Conservation (phyloP, 306 rosid species). For the Vigna radiata region DNA sequence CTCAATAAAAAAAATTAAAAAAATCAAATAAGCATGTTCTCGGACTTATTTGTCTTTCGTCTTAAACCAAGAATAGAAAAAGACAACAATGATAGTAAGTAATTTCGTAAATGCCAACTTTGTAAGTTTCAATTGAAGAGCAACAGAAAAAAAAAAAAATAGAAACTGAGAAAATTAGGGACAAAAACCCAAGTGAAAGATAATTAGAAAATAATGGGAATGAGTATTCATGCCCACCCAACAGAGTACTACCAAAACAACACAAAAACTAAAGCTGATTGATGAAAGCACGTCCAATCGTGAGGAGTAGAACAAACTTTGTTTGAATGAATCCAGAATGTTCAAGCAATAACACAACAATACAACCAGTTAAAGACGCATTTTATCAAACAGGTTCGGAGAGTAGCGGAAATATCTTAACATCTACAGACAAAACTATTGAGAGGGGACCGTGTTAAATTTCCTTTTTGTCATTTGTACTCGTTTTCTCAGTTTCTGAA, state of each 20-base stretch:
- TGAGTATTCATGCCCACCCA: neutral
- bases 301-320: neutral
- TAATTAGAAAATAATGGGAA: neutral
- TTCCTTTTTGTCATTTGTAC: too few species aligned
- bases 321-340: neutral
- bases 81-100: neutral
- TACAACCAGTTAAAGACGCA: conserved; percentile 4
- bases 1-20: neutral
- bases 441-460: neutral
- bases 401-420: neutral
- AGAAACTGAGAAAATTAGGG: neutral
- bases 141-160: neutral
- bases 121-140: neutral
- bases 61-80: neutral
- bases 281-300: neutral
- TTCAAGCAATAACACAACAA: neutral
- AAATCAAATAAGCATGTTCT: neutral
- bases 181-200: neutral
- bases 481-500: too few species aligned
- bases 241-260: neutral
- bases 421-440: neutral
- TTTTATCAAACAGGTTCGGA: conserved; percentile 31
- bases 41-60: neutral
- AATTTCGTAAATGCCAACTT: neutral
- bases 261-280: neutral